These are phyloP conservation scores for Penstemon eatonii DNA, from an alignment of 257 asterid species.

Conservation along the genomic window DNA sequence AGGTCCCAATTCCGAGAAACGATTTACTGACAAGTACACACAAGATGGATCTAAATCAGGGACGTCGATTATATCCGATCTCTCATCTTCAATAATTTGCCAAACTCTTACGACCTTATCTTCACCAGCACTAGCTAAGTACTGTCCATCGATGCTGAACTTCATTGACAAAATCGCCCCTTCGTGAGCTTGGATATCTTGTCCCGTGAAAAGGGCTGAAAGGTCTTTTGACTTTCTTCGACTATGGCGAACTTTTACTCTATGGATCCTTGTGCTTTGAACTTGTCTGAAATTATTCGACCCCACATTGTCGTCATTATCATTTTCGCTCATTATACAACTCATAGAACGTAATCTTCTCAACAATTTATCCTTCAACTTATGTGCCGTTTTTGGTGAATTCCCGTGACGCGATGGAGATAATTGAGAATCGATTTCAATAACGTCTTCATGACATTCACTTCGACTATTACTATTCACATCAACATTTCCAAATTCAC, in stretches of 20 bases:
- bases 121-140: conserved; percentile 85
- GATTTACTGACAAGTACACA: conserved; percentile 71
- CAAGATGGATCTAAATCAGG: conserved; percentile 82
- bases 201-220: conserved; percentile 77
- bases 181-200: conserved; percentile 79
- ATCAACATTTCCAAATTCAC: conserved; percentile 32
- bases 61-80: conserved; percentile 51
- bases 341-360: conserved; percentile 57
- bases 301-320: conserved; percentile 30
- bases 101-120: conserved; percentile 76
- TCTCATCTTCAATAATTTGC: conserved; percentile 84
- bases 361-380: conserved; percentile 51
- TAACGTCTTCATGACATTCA: conserved; percentile 10
- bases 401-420: not conserved
- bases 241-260: conserved; percentile 62
- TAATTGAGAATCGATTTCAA: too few relatives aligned
- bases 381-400: conserved; percentile 32
- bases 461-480: conserved; percentile 26
- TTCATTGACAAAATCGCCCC: conserved; percentile 84
- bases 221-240: conserved; percentile 66
- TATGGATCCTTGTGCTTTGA: conserved; percentile 41
- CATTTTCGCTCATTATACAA: conserved; percentile 40
- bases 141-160: conserved; percentile 78
- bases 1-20: conserved; percentile 70
- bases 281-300: not conserved